Evolutionary conservation across 225 moss, liverwort and hornwort species (phyloP).

Genomic region (Anthoceros angustus): DNA sequence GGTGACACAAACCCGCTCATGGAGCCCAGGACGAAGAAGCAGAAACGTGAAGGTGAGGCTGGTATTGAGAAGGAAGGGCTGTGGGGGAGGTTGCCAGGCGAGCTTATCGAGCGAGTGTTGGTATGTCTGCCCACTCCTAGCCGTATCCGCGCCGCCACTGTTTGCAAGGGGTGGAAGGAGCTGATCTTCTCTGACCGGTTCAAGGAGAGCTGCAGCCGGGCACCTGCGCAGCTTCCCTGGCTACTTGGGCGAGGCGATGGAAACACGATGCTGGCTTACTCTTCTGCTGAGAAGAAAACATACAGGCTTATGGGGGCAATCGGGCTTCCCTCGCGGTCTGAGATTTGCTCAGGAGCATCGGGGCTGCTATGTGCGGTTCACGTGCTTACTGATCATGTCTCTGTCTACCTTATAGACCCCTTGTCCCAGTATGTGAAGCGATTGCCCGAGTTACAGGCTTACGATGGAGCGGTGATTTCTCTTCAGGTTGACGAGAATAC

Average conservation of each 20-base stretch:
- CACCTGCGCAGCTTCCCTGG: constrained; percentile 1
- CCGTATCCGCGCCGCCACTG: constrained; percentile 31
- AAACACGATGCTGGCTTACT: background rate
- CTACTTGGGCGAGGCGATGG: background rate
- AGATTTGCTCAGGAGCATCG: background rate
- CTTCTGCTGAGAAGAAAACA: background rate
- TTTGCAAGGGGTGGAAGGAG: constrained; percentile 42
- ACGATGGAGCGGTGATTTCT: too few species aligned
- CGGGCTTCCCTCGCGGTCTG: background rate
- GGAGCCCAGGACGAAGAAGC: too few species aligned
- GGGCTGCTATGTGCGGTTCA: background rate
- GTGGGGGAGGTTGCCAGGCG: constrained; percentile 37
- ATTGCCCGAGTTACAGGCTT: background rate
- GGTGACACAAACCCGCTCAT: too few species aligned
- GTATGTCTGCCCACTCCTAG: constrained; percentile 34
- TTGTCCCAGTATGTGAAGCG: background rate
- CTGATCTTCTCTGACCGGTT: constrained; percentile 9
- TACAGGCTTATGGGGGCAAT: background rate
- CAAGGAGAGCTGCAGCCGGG: background rate
- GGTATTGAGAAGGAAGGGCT: constrained; percentile 14
- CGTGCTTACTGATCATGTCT: background rate
- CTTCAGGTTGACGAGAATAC: background rate
- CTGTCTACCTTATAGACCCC: background rate
- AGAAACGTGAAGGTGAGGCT: background rate
- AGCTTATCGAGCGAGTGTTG: constrained; percentile 32